These are phyloP conservation scores for Eutrema japonicum DNA, from an alignment of 345 rosid genomes.

Conservation along the genomic window DNA sequence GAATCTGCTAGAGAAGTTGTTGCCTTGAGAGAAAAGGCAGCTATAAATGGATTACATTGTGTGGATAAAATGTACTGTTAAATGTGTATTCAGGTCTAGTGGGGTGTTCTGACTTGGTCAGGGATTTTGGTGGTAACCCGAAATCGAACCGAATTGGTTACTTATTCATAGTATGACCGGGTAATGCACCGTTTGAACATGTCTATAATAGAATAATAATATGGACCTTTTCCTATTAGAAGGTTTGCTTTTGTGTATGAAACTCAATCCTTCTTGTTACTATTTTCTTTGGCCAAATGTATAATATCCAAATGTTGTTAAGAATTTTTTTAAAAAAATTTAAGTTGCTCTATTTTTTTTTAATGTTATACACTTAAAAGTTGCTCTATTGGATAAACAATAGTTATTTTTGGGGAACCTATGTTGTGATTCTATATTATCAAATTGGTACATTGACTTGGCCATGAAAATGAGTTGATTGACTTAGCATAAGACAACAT, in stretches of 20 bases:
- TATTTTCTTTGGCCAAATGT: conserved; percentile 24
- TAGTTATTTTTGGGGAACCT: not conserved
- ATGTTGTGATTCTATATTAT: not conserved
- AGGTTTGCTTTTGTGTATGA: conserved; percentile 32
- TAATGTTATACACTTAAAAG: too few relatives aligned
- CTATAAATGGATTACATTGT: conserved; percentile 16
- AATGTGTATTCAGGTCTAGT: conserved; percentile 37
- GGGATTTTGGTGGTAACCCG: conserved; percentile 21
- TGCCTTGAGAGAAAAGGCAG: conserved; percentile 54
- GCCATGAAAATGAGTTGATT: not conserved
- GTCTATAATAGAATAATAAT: conserved; percentile 42
- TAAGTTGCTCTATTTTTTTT: not conserved
- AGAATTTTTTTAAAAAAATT: not conserved
- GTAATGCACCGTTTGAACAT: conserved; percentile 26
- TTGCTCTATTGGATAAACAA: not conserved
- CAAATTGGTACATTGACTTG: not conserved
- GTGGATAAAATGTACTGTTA: conserved; percentile 42
- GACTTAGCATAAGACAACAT: not conserved
- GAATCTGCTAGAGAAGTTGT: conserved; percentile 75
- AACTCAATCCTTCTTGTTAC: conserved; percentile 5
- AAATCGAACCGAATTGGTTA: conserved; percentile 32
- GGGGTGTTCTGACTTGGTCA: conserved; percentile 32
- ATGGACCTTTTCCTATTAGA: conserved; percentile 8
- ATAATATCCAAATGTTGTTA: conserved; percentile 1
- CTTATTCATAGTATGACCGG: conserved; percentile 27